Percentiles rank a stretch among this genome's conserved stretches.
Conservation (phyloP, 2,329 filamentous ascomycete genomes). For the Fusarium napiforme region DNA sequence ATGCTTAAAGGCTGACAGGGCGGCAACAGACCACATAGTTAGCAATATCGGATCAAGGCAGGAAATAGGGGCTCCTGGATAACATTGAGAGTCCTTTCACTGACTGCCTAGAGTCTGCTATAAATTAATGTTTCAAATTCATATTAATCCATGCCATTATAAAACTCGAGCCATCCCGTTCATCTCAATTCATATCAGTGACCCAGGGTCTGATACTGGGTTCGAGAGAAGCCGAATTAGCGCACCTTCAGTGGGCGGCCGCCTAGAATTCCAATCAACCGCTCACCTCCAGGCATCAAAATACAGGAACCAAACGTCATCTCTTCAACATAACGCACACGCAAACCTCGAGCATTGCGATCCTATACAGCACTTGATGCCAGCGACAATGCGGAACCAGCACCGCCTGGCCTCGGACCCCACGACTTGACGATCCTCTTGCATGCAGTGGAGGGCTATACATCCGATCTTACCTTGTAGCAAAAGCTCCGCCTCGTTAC, state of each 20-base stretch:
- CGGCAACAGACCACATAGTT: background rate
- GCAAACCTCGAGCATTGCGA: slow-evolving; percentile 1
- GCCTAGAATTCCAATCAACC: slow-evolving; percentile 14
- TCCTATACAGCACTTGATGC: slow-evolving; percentile 26
- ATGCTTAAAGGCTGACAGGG: background rate
- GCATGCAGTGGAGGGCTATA: slow-evolving; percentile 20
- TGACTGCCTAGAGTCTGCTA: background rate
- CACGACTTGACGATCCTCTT: slow-evolving; percentile 43
- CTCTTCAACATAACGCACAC: background rate
- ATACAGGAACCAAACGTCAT: slow-evolving; percentile 29
- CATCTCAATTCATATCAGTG: background rate
- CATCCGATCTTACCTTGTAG: slow-evolving; percentile 15
- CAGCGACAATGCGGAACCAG: slow-evolving; percentile 48
- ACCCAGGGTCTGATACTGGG: slow-evolving; percentile 1
- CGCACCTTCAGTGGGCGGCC: slow-evolving; percentile 30
- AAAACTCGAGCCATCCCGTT: background rate
- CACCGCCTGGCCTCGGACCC: slow-evolving; percentile 42
- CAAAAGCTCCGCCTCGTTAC: slow-evolving; percentile 15
- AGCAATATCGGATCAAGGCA: background rate
- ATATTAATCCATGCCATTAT: background rate
- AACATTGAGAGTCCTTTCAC: no score
- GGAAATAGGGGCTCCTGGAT: background rate
- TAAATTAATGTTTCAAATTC: background rate
- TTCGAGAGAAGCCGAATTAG: slow-evolving; percentile 9
- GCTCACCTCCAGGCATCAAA: slow-evolving; percentile 34